Conservation (phyloP, 352 stramenopile species). For the Aphanomyces astaci region DNA sequence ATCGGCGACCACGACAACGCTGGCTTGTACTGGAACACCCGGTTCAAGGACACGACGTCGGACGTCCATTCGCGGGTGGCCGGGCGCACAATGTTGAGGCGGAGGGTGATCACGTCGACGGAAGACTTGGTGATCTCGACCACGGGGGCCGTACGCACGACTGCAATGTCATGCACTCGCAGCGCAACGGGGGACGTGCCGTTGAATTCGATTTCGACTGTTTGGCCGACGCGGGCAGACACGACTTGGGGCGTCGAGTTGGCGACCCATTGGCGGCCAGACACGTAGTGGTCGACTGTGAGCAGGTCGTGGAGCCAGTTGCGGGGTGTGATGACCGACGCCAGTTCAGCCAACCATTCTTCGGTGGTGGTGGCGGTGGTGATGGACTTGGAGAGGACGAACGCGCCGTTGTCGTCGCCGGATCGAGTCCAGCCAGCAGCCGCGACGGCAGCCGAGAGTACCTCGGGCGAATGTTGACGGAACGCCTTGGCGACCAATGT, state of each 20-base stretch:
- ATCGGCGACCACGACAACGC: constrained; percentile 41
- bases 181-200: background rate
- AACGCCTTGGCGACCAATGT: constrained; percentile 30
- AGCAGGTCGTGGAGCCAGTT: constrained; percentile 51
- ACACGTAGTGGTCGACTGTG: constrained; percentile 41
- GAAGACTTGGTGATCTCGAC: constrained; percentile 40
- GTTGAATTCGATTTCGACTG: constrained; percentile 28
- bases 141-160: constrained; percentile 29
- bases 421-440: constrained; percentile 26
- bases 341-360: constrained; percentile 38
- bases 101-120: constrained; percentile 33
- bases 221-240: constrained; percentile 39
- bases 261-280: constrained; percentile 53
- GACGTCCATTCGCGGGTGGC: constrained; percentile 39
- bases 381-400: constrained; percentile 31
- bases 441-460: constrained; percentile 18
- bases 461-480: background rate
- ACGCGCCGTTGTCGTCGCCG: constrained; percentile 26
- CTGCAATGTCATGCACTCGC: background rate
- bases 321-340: constrained; percentile 31
- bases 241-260: constrained; percentile 58
- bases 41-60: constrained; percentile 40
- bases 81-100: constrained; percentile 51
- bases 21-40: constrained; percentile 46
- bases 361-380: constrained; percentile 26